A percentile compares a stretch with the other conserved stretches of the same genome.
Evolutionary conservation across 176 grass and related monocot genomes (phyloP).

Genomic region (Themeda triandra): DNA sequence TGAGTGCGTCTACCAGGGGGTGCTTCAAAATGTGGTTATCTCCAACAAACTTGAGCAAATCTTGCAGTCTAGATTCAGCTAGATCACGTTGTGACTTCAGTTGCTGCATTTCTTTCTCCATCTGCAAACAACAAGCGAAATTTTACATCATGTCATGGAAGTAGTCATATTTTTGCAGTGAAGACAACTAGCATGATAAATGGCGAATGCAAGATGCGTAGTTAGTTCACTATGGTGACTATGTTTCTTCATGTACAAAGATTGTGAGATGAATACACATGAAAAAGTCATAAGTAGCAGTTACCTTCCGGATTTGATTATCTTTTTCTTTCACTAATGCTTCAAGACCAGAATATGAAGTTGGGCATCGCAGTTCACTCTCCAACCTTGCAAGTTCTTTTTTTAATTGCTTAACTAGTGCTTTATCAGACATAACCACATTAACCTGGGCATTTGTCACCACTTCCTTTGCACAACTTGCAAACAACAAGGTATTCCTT

Average conservation of each 20-base stretch:
- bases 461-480: conserved; percentile 92
- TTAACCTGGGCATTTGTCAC: conserved; percentile 86
- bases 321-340: conserved; percentile 76
- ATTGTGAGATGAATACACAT: neutral
- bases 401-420: conserved; percentile 80
- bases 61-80: conserved; percentile 67
- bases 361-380: conserved; percentile 67
- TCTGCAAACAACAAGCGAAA: conserved; percentile 51
- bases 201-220: neutral
- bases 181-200: neutral
- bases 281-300: conserved; percentile 3
- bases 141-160: neutral
- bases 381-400: conserved; percentile 81
- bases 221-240: neutral
- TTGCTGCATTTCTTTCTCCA: conserved; percentile 95
- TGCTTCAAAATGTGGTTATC: conserved; percentile 54
- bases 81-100: conserved; percentile 75
- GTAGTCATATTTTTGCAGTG: neutral
- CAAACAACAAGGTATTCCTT: conserved; percentile 74
- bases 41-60: conserved; percentile 71
- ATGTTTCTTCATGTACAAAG: neutral
- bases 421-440: conserved; percentile 87
- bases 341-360: conserved; percentile 61
- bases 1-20: conserved; percentile 37
- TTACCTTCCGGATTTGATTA: conserved; percentile 73